Conservation (phyloP, 805 yeast genomes). For the Allodekkera sacchari region DNA sequence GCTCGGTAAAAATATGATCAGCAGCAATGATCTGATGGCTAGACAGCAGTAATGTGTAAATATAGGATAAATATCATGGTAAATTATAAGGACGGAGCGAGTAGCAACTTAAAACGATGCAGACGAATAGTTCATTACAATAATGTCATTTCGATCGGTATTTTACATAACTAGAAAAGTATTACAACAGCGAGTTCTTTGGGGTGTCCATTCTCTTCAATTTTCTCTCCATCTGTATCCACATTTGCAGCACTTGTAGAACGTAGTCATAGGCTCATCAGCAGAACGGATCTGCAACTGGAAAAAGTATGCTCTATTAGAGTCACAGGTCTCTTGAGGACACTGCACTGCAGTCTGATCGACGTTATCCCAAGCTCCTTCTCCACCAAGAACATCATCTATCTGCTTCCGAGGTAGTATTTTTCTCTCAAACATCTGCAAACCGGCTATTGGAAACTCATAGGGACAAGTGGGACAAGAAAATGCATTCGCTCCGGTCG, state of each 20-base stretch:
- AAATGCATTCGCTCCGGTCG: constrained; percentile 48
- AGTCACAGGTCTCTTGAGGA: constrained; percentile 80
- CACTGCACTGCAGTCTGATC: constrained; percentile 93
- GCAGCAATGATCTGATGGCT: constrained; percentile 6
- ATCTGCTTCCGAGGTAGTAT: constrained; percentile 79
- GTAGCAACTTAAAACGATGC: too few relatives aligned
- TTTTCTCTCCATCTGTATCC: constrained; percentile 97
- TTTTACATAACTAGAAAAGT: too few relatives aligned
- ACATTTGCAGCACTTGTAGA: constrained; percentile 90
- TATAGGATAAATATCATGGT: not conserved
- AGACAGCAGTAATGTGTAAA: constrained; percentile 4
- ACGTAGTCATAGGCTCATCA: constrained; percentile 99
- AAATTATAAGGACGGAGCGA: constrained; percentile 1
- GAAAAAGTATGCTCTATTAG: constrained; percentile 89
- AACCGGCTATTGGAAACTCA: constrained; percentile 78
- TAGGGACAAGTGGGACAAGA: constrained; percentile 95
- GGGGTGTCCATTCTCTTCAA: constrained; percentile 20
- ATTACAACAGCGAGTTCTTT: too few relatives aligned
- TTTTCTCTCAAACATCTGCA: constrained; percentile 80
- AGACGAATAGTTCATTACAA: too few relatives aligned
- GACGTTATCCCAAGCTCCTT: constrained; percentile 98
- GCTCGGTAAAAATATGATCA: constrained; percentile 2
- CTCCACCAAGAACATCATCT: constrained; percentile 95
- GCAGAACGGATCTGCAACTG: constrained; percentile 96
- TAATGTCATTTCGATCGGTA: too few relatives aligned